A percentile compares a stretch with the other conserved stretches of the same genome.
phyloP scores from a whole-genome alignment of 2,329 filamentous ascomycete species.

The Talaromyces sp. region DNA sequence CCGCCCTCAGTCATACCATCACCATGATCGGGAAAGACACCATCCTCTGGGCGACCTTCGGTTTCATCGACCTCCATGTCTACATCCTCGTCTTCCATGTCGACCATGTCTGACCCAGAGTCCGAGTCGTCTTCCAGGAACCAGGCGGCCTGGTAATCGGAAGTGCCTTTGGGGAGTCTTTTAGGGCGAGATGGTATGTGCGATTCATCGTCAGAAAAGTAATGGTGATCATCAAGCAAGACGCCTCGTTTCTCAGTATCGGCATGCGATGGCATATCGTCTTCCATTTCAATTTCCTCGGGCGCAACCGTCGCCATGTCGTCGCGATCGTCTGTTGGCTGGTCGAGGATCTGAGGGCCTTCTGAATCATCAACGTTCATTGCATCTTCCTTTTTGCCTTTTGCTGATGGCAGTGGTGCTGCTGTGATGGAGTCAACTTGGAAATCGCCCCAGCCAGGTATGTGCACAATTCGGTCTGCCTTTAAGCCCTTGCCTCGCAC shows the following conservation, averaged over 20 bases:
- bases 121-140: slow-evolving; percentile 77
- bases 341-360: slow-evolving; percentile 53
- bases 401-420: slow-evolving; percentile 58
- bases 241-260: slow-evolving; percentile 72
- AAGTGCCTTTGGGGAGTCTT: slow-evolving; percentile 82
- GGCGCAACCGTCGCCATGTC: slow-evolving; percentile 78
- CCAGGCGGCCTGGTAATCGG: slow-evolving; percentile 91
- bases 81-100: slow-evolving; percentile 58
- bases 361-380: slow-evolving; percentile 64
- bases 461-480: slow-evolving; percentile 80
- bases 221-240: slow-evolving; percentile 91
- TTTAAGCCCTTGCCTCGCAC: slow-evolving; percentile 83
- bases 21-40: slow-evolving; percentile 54
- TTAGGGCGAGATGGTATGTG: slow-evolving; percentile 60
- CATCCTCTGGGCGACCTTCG: slow-evolving; percentile 71
- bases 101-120: slow-evolving; percentile 81
- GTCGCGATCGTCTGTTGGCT: slow-evolving; percentile 74
- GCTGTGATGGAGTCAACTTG: slow-evolving; percentile 85
- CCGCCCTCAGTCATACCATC: slow-evolving; percentile 67
- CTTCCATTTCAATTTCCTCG: slow-evolving; percentile 75
- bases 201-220: slow-evolving; percentile 83
- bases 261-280: slow-evolving; percentile 51
- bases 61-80: slow-evolving; percentile 48
- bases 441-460: slow-evolving; percentile 91
- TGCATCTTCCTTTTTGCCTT: slow-evolving; percentile 51